Evolutionary conservation across 805 yeast genomes (phyloP).

Genomic region (Saccharomycopsis sp.): DNA sequence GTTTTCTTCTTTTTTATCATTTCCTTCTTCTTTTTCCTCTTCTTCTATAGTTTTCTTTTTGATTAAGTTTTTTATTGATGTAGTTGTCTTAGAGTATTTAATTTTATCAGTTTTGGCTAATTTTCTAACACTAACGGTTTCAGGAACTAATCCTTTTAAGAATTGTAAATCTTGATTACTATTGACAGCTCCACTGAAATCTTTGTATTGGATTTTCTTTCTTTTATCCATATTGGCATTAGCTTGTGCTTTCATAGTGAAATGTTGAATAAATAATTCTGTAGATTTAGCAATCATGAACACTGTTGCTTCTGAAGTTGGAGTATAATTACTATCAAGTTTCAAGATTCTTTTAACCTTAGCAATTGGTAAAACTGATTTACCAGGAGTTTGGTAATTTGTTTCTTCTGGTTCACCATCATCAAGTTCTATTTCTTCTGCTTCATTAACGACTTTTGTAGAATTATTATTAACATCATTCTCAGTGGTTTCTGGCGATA

Average conservation of each 20-base stretch:
- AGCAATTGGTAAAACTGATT: too few species aligned
- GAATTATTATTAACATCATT: too few species aligned
- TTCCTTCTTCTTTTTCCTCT: slow-evolving; percentile 5
- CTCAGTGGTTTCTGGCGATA: too few species aligned
- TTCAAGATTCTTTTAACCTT: slow-evolving; percentile 64
- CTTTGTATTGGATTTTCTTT: slow-evolving; percentile 60
- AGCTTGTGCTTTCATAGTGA: slow-evolving; percentile 61
- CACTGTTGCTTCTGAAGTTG: slow-evolving; percentile 63
- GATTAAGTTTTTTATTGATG: background rate
- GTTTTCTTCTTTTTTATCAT: slow-evolving; percentile 11
- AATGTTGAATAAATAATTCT: slow-evolving; percentile 58
- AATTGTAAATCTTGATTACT: slow-evolving; percentile 52
- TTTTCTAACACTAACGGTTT: slow-evolving; percentile 39
- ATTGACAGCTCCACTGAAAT: slow-evolving; percentile 54
- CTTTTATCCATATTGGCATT: slow-evolving; percentile 55
- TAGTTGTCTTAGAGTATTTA: slow-evolving; percentile 17
- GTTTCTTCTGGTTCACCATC: too few species aligned
- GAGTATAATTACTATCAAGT: slow-evolving; percentile 61
- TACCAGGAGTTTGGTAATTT: too few species aligned
- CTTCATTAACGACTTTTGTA: too few species aligned
- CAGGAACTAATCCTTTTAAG: slow-evolving; percentile 58
- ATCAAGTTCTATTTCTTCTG: too few species aligned
- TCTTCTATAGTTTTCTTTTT: background rate
- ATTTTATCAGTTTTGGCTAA: slow-evolving; percentile 35
- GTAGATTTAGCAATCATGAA: slow-evolving; percentile 70